phyloP scores from a whole-genome alignment of 805 yeast species.

The Lipomyces orientalis region DNA sequence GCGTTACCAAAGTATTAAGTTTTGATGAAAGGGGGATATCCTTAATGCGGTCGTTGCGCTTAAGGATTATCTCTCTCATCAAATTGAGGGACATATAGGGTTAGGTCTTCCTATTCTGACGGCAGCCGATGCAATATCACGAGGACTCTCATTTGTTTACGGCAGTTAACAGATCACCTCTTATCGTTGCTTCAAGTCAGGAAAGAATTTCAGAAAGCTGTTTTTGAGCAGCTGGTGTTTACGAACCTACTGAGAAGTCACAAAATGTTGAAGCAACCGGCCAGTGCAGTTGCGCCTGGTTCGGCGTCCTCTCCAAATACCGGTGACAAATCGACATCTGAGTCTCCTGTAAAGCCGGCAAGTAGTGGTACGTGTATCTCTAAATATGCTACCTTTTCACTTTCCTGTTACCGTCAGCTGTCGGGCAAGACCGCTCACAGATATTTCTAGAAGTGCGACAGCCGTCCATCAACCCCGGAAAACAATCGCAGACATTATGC shows the following conservation, averaged over 20 bases:
- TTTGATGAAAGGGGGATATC: background rate
- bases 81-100: background rate
- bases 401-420: background rate
- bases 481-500: slow-evolving; percentile 61
- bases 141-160: background rate
- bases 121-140: background rate
- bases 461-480: slow-evolving; percentile 32
- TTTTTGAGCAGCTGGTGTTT: background rate
- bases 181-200: background rate
- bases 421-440: background rate
- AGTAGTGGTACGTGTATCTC: background rate
- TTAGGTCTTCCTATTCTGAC: background rate
- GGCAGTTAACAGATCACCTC: background rate
- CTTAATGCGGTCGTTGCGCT: background rate
- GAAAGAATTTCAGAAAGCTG: background rate
- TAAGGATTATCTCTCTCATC: background rate
- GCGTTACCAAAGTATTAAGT: too few relatives aligned
- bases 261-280: slow-evolving; percentile 3
- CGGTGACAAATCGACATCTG: background rate
- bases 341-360: background rate
- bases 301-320: background rate
- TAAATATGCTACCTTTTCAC: background rate
- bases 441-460: slow-evolving; percentile 25
- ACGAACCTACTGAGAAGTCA: background rate
- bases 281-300: background rate